These are phyloP conservation scores for Apiospora marii DNA, from an alignment of 2,329 filamentous ascomycete species.

Conservation along the genomic window DNA sequence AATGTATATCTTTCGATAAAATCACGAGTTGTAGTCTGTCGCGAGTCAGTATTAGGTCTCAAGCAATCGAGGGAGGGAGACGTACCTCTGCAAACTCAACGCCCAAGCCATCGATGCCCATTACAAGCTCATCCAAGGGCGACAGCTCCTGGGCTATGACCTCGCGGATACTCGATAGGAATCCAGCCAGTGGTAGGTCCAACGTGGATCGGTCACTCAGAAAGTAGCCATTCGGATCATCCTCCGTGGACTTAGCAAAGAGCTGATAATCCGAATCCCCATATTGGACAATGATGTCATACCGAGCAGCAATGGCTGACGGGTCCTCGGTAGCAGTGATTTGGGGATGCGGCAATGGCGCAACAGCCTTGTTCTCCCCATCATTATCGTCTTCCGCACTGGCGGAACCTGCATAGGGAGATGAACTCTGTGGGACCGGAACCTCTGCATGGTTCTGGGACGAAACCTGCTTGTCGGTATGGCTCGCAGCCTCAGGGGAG, in stretches of 20 bases:
- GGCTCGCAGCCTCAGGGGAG: not conserved
- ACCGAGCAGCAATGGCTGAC: conserved; percentile 35
- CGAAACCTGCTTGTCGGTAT: not conserved
- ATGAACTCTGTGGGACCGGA: not conserved
- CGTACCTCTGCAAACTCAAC: conserved; percentile 45
- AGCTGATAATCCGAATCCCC: conserved; percentile 42
- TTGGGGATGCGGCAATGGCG: conserved; percentile 3
- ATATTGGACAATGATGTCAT: conserved; percentile 42
- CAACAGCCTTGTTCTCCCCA: not conserved
- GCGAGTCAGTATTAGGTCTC: not conserved
- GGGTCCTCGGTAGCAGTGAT: conserved; percentile 23
- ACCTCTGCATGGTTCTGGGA: not conserved
- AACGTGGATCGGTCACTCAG: conserved; percentile 40
- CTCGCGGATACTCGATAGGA: conserved; percentile 41
- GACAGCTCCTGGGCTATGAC: conserved; percentile 44
- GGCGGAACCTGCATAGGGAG: conserved; percentile 1
- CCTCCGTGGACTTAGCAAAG: conserved; percentile 42
- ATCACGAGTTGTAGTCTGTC: conserved; percentile 40
- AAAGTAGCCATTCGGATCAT: conserved; percentile 45
- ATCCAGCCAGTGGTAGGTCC: conserved; percentile 36
- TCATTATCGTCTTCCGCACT: not conserved
- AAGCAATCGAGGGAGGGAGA: not conserved
- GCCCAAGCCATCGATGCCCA: conserved; percentile 44
- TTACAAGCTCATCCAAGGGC: conserved; percentile 43
- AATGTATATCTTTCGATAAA: conserved; percentile 42